A percentile compares a stretch with the other conserved stretches of the same genome.
phyloP scores from a whole-genome alignment of 495 filamentous ascomycete genomes.

The Evernia prunastri region DNA sequence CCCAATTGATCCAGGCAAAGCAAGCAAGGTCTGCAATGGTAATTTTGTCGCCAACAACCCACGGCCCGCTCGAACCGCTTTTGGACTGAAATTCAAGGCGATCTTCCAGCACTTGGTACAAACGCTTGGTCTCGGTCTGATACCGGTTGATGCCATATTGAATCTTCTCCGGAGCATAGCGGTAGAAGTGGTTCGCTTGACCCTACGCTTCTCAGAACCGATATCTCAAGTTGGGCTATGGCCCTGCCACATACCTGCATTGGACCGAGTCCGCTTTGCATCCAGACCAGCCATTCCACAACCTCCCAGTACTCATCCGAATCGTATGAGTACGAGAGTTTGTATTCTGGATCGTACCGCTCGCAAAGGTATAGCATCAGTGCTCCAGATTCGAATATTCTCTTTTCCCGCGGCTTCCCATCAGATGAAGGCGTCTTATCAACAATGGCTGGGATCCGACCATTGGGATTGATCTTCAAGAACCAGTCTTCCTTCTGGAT shows the following conservation, averaged over 20 bases:
- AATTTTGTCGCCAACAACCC: slow-evolving; percentile 37
- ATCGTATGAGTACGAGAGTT: slow-evolving; percentile 40
- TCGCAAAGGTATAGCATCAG: slow-evolving; percentile 44
- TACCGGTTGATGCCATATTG: slow-evolving; percentile 40
- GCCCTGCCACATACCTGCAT: slow-evolving; percentile 25
- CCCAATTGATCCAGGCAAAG: slow-evolving; percentile 38
- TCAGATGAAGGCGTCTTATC: slow-evolving; percentile 44
- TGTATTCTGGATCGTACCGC: slow-evolving; percentile 41
- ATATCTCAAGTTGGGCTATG: background rate
- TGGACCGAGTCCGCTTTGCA: slow-evolving; percentile 39
- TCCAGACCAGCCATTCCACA: slow-evolving; percentile 42
- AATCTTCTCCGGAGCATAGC: slow-evolving; percentile 34
- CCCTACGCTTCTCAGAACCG: slow-evolving; percentile 21
- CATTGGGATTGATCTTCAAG: slow-evolving; percentile 82
- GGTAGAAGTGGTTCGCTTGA: slow-evolving; percentile 40
- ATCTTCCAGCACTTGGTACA: slow-evolving; percentile 39
- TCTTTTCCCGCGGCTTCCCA: slow-evolving; percentile 32
- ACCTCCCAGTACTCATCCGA: slow-evolving; percentile 40
- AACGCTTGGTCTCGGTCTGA: slow-evolving; percentile 35
- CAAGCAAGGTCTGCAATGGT: slow-evolving; percentile 41
- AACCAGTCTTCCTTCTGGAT: slow-evolving; percentile 76
- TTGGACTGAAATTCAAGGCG: slow-evolving; percentile 34
- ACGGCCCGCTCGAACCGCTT: slow-evolving; percentile 33
- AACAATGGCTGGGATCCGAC: slow-evolving; percentile 76
- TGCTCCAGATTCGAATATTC: slow-evolving; percentile 44